These are phyloP conservation scores for Termitomyces bulborhizus DNA, from an alignment of 768 basidiomycete genomes.

Conservation along the genomic window DNA sequence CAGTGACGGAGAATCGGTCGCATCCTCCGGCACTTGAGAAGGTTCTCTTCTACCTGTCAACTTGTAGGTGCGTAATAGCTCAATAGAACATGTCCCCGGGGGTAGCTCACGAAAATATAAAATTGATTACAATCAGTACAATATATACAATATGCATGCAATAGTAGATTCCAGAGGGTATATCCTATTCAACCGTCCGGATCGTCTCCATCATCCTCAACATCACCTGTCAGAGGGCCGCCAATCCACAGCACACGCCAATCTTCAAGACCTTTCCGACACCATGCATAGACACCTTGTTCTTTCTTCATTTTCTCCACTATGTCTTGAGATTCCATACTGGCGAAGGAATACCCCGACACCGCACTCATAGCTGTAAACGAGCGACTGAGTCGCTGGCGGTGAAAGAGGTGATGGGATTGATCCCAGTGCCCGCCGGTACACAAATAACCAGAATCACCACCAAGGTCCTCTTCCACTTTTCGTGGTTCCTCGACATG, in stretches of 20 bases:
- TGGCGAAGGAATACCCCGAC: conserved; percentile 42
- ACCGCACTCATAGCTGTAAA: conserved; percentile 34
- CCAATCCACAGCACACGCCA: conserved; percentile 85
- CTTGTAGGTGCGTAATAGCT: neutral
- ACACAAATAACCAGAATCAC: conserved; percentile 53
- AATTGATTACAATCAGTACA: neutral
- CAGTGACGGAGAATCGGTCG: neutral
- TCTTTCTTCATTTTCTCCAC: conserved; percentile 39
- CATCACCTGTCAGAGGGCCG: conserved; percentile 35
- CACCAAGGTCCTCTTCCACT: conserved; percentile 61
- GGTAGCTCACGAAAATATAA: neutral
- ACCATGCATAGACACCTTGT: conserved; percentile 76
- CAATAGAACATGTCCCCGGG: no score
- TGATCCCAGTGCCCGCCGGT: conserved; percentile 47
- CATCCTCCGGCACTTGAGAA: neutral
- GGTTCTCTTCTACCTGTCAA: neutral
- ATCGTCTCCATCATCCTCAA: conserved; percentile 11
- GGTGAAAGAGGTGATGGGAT: conserved; percentile 28
- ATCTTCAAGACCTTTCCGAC: conserved; percentile 64
- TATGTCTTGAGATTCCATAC: conserved; percentile 48
- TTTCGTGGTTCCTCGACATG: conserved; percentile 39
- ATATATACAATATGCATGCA: neutral
- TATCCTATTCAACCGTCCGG: neutral
- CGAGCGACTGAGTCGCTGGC: conserved; percentile 31
- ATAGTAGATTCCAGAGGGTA: neutral